phyloP scores from a whole-genome alignment of 768 basidiomycete genomes.

The Xanthoconium purpureum region DNA sequence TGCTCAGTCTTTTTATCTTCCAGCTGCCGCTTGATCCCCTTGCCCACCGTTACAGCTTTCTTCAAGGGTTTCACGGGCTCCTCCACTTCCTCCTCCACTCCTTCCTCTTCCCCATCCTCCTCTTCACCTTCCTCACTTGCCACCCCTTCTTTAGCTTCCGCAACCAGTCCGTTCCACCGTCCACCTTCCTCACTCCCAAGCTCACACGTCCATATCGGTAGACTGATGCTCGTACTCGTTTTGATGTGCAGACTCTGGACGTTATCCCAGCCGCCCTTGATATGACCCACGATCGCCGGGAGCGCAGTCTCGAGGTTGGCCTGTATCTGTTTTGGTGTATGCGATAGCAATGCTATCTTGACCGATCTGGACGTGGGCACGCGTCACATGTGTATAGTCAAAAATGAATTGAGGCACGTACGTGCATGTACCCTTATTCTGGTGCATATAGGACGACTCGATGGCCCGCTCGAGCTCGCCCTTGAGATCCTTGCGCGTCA shows the following conservation, averaged over 20 bases:
- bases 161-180: constrained; percentile 30
- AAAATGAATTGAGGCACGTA: constrained; percentile 40
- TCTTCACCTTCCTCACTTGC: neutral
- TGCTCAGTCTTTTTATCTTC: constrained; percentile 9
- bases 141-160: constrained; percentile 7
- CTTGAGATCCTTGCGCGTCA: constrained; percentile 88
- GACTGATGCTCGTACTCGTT: constrained; percentile 73
- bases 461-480: constrained; percentile 89
- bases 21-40: constrained; percentile 10
- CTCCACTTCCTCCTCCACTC: neutral
- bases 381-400: neutral
- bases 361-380: constrained; percentile 55
- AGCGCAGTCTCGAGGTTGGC: constrained; percentile 77
- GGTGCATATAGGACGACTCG: constrained; percentile 93
- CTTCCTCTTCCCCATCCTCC: neutral
- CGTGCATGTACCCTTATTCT: constrained; percentile 91
- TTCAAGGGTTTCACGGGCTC: neutral
- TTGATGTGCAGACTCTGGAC: constrained; percentile 88
- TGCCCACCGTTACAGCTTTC: neutral
- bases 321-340: constrained; percentile 68
- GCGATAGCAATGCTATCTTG: constrained; percentile 74
- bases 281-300: constrained; percentile 64
- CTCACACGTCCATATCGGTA: constrained; percentile 89
- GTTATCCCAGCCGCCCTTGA: constrained; percentile 87
- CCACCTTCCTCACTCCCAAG: constrained; percentile 49